Base-by-base conservation (phyloP, 305 asterid genomes). In the Fraxinus latifolia region DNA sequence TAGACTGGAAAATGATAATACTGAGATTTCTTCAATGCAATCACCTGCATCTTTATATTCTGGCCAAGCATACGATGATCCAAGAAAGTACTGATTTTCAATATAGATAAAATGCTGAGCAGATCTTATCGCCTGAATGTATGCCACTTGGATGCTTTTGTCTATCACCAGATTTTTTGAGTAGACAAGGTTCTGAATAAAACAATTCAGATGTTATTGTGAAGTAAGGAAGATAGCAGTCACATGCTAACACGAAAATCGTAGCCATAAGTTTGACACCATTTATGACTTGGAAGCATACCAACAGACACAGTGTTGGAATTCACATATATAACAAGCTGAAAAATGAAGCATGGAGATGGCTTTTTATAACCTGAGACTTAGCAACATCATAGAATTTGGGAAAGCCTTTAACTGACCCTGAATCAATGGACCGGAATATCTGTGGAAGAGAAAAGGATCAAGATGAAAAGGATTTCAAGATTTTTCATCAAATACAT, bases 351-450 rank as follows among this genome's bases (percentile, higher is more conserved):
- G 78, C 37, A 81, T 34, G 73, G 78, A 55, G 60, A 81, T 42
- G 55, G 50, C 5, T 80, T 80, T 77, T 79, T 79, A 36, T 86
- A 79, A 93, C 97, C 96, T 89, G 95, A 78, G 84, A 84, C 80
- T 87, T 85, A 65, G 93, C 93, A 74, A 77, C 92, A 83, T 92
- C 90, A 77, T 67, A 79, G 62, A 75, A 83, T 82, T 90, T 93
- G 67, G 97, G 97, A 77, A 93, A 93, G 65, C 98, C 98, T 86
- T 87, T 89, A 79, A 90, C 84, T 29, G 98, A 93, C 55, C 97
- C 98, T 32, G 98, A 95, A 87, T 95, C 98, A n/a, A 95, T 95
- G 83, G 98, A 95, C 81, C 98, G 93, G 87, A 95, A 95, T 78
- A 95, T 90, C 98, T 95, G 91, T 47, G 84, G 77, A 84, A 87